A percentile compares a stretch with the other conserved stretches of the same genome.
These are phyloP conservation scores for Collybia sordida DNA, from an alignment of 768 basidiomycete genomes.

Conservation along the genomic window DNA sequence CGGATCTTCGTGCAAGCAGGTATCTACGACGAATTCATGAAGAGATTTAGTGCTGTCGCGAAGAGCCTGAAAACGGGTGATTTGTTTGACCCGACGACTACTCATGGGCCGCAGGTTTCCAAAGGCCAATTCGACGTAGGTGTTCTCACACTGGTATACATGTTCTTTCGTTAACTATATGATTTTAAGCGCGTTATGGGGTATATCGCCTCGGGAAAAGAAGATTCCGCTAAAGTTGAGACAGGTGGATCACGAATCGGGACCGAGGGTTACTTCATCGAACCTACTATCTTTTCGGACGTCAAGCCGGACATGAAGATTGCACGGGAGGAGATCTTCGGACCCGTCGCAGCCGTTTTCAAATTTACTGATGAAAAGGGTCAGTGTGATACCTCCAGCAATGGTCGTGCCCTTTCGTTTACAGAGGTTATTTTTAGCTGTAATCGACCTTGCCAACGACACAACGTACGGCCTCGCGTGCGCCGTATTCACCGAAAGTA, in stretches of 20 bases:
- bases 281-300: conserved; percentile 70
- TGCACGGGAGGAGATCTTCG: conserved; percentile 69
- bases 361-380: conserved; percentile 61
- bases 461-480: conserved; percentile 12
- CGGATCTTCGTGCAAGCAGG: conserved; percentile 56
- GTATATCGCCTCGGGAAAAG: conserved; percentile 70
- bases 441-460: conserved; percentile 16
- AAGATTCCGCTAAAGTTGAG: conserved; percentile 61
- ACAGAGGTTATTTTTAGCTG: conserved; percentile 13
- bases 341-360: conserved; percentile 69
- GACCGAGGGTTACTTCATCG: conserved; percentile 65
- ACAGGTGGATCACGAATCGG: conserved; percentile 59
- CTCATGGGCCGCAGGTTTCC: conserved; percentile 50
- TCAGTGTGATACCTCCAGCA: not conserved
- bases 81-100: conserved; percentile 39
- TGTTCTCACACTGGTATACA: conserved; percentile 13
- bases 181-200: conserved; percentile 55
- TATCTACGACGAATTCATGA: conserved; percentile 59
- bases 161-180: conserved; percentile 9
- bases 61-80: conserved; percentile 43
- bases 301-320: conserved; percentile 65
- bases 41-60: conserved; percentile 34
- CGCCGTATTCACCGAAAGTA: conserved; percentile 15
- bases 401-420: conserved; percentile 27
- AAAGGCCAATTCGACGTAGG: conserved; percentile 46